Evolutionary conservation across 371 early-diverging fungal species (phyloP).

Genomic region (Actinomortierella ambigua): DNA sequence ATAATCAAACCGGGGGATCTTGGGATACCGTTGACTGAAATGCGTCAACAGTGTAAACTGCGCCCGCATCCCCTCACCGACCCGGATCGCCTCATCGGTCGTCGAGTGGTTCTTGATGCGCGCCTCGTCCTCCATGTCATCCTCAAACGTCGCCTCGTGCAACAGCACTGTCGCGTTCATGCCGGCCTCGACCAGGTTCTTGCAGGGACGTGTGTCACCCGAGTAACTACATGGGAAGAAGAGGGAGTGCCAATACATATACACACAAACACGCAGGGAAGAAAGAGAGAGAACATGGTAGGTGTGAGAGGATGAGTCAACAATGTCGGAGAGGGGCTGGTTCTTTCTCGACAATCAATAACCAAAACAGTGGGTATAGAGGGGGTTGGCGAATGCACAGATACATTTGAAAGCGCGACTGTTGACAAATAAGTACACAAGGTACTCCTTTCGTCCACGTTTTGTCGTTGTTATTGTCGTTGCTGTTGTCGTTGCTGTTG

Average conservation of each 20-base stretch:
- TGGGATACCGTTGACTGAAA: slow-evolving; percentile 97
- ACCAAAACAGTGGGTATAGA: too few species aligned
- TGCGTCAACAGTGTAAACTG: slow-evolving; percentile 91
- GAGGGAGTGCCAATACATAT: too few species aligned
- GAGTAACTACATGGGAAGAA: slow-evolving; percentile 62
- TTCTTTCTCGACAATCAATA: too few species aligned
- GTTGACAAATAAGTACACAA: too few species aligned
- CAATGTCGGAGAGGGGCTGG: too few species aligned
- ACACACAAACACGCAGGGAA: too few species aligned
- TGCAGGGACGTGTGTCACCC: slow-evolving; percentile 96
- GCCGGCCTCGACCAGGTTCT: slow-evolving; percentile 75
- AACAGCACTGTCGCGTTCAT: slow-evolving; percentile 80
- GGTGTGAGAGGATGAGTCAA: too few species aligned
- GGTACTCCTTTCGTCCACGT: slow-evolving; percentile 69
- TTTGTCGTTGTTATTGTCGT: slow-evolving; percentile 72
- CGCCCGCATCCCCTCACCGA: slow-evolving; percentile 84
- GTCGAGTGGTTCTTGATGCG: slow-evolving; percentile 90
- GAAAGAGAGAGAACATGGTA: too few species aligned
- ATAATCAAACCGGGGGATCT: slow-evolving; percentile 29
- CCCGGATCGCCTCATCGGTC: slow-evolving; percentile 84
- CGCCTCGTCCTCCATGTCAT: slow-evolving; percentile 84
- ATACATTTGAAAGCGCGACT: too few species aligned
- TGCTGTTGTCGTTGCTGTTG: slow-evolving; percentile 93
- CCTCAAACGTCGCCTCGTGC: slow-evolving; percentile 97
- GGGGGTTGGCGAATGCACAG: too few species aligned